These are phyloP conservation scores for Verticillium isaacii DNA, from an alignment of 2,329 filamentous ascomycete species.

Conservation along the genomic window DNA sequence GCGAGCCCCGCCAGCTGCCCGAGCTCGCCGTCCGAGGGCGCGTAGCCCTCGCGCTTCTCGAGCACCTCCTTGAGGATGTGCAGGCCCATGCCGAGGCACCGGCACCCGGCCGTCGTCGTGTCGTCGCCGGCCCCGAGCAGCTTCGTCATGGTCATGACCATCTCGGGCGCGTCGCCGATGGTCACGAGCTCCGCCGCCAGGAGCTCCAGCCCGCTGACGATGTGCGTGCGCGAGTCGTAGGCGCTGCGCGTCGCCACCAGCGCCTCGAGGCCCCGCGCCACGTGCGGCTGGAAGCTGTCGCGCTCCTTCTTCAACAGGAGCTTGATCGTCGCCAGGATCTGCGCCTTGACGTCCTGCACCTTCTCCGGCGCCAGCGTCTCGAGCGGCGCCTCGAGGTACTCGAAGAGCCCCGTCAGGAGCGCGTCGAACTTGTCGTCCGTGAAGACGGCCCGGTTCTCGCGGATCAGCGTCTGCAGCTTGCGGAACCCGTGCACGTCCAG, in stretches of 20 bases:
- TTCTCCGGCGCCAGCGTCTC: conserved; percentile 55
- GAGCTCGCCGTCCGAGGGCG: conserved; percentile 48
- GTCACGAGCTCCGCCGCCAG: conserved; percentile 67
- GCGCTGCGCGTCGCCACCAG: conserved; percentile 59
- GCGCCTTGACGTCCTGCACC: conserved; percentile 66
- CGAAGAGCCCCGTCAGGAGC: conserved; percentile 63
- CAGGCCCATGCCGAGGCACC: conserved; percentile 57
- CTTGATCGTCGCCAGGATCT: conserved; percentile 69
- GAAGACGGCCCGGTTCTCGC: conserved; percentile 60
- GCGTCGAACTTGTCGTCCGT: conserved; percentile 64
- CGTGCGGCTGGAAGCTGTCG: conserved; percentile 61
- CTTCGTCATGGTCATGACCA: conserved; percentile 47
- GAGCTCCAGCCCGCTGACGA: conserved; percentile 69
- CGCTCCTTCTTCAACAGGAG: conserved; percentile 65
- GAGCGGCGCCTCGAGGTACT: conserved; percentile 63
- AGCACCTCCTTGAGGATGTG: conserved; percentile 59
- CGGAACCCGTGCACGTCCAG: conserved; percentile 81
- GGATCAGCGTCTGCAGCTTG: conserved; percentile 69
- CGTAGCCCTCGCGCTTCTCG: conserved; percentile 40
- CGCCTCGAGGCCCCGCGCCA: conserved; percentile 62
- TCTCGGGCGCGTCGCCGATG: conserved; percentile 59
- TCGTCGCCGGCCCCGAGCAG: conserved; percentile 42
- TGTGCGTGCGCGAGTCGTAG: conserved; percentile 66
- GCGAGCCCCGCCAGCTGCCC: conserved; percentile 44
- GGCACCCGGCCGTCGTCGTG: conserved; percentile 37